Evolutionary conservation across 495 filamentous ascomycete genomes (phyloP), one percentile per base, ranked within the genome.

Genomic region (Chaetomium tenue): DNA sequence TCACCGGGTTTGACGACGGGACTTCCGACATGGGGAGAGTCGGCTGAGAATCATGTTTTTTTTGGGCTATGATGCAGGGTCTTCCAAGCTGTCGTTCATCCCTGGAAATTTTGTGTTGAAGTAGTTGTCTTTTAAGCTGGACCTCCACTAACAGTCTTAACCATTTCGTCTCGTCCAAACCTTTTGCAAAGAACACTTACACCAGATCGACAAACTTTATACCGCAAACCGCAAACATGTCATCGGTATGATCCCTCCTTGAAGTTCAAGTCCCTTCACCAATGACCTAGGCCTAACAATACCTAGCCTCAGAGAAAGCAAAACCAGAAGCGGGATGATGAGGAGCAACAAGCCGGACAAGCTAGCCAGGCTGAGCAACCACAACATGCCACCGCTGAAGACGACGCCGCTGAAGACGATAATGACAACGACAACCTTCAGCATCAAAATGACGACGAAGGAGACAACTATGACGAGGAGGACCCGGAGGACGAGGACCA

Each of bases 401-500:
- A 62, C n/a, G 62, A 65, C 13, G 65, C 16, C 1, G 46, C 3
- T 11, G 46, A 23, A 20, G 46, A 50, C 25, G n/a, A 63, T 4
- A 44, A 65, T 12, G 61, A 70, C 46, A 16, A 52, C 48, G 64
- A 63, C 56, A 54, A 71, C 22, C n/a, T 65, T 5, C 52, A 42
- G 63, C 12, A 30, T 52, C 63, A 64, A 9, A 42, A 28, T 20
- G 57, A 67, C 16, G 50, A 37, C 2, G 68, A 68, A 9, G 58
- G 40, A 11, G 71, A 64, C 25, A 48, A 73, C 22, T 57, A 72
- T n/a, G 70, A 71, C 12, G 71, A 72, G 47, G 70, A 75, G 22
- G 60, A 68, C 63, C 61, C 67, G 20, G 65, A 73, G 6, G 59
- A 39, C 37, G 67, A 72, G 64, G 47, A 71, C 56, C 56, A 67